Evolutionary conservation across 768 basidiomycete species (phyloP).

Genomic region (Exsudoporus frostii): DNA sequence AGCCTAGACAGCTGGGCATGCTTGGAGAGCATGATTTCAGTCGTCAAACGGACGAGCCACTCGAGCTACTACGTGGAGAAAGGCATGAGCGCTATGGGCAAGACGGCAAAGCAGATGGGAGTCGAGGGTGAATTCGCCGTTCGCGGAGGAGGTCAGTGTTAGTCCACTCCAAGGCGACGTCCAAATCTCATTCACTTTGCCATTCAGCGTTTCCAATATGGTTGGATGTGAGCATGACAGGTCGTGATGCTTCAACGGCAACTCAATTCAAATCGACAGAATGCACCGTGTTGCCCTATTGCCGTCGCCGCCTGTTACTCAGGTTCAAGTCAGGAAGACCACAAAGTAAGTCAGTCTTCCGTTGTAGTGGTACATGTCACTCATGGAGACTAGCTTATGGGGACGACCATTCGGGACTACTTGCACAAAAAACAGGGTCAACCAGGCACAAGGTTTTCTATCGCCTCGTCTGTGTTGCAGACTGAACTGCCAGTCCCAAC

Average conservation of each 20-base stretch:
- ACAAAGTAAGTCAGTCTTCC: slow-evolving; percentile 53
- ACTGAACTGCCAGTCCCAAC: slow-evolving; percentile 31
- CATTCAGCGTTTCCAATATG: slow-evolving; percentile 76
- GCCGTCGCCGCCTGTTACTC: slow-evolving; percentile 77
- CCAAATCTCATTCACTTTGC: slow-evolving; percentile 2
- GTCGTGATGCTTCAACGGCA: neutral
- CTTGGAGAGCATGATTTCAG: slow-evolving; percentile 75
- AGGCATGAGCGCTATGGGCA: slow-evolving; percentile 81
- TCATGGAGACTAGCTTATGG: slow-evolving; percentile 49
- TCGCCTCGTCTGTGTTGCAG: slow-evolving; percentile 24
- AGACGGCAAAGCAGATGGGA: slow-evolving; percentile 69
- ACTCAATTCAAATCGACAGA: slow-evolving; percentile 40
- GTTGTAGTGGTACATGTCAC: neutral
- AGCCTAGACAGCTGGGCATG: slow-evolving; percentile 78
- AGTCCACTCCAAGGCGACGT: neutral
- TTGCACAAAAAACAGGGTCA: slow-evolving; percentile 51
- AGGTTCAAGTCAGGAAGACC: slow-evolving; percentile 78
- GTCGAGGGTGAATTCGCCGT: slow-evolving; percentile 62
- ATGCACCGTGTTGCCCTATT: slow-evolving; percentile 80
- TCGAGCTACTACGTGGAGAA: slow-evolving; percentile 86
- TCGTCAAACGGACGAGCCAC: slow-evolving; percentile 78
- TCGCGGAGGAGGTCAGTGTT: slow-evolving; percentile 70
- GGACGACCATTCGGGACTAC: slow-evolving; percentile 65
- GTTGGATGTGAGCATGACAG: slow-evolving; percentile 55
- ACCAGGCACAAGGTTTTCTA: slow-evolving; percentile 18